Evolutionary conservation across 2,329 filamentous ascomycete genomes (phyloP), one percentile per base, ranked within the genome.

Genomic region (Chaetothyriales sp.): DNA sequence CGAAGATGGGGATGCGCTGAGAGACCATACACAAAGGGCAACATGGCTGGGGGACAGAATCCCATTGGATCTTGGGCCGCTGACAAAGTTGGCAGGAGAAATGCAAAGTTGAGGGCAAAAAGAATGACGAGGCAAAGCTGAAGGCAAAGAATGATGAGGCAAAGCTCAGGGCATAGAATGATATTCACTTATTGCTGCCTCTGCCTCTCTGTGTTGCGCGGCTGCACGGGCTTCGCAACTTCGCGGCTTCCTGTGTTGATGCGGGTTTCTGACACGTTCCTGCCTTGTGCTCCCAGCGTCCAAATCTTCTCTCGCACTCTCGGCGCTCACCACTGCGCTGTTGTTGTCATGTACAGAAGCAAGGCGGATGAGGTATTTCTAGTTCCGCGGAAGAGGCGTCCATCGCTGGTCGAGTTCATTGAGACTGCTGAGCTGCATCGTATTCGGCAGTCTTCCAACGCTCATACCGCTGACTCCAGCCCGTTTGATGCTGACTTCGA

Each of bases 1-100:
- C 0, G 57, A 60, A 6, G 73, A 76, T n/a, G 76, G 81, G 43
- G 73, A 76, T 50, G 64, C 71, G 46, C 67, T 53, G 62, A 72
- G 53, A 69, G 77, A 46, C 69, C 73, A 60, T 68, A 74, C 61
- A 69, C 69, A 22, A 54, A 62, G 69, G 19, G 71, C 70, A 56
- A 66, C 65, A 10, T 73, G 71, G 70, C 56, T 73, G 57, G 70
- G 70, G 4, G 69, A 73, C n/a, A 60, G 63, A n/a, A 63, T 73
- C 49, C 70, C 70, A 20, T 60, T 73, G 57, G 69, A 72, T 62
- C 55, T 70, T 56, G 58, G 63, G 29, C 0, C 68, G 2, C 69
- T 73, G 25, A 67, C 45, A 51, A 47, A 22, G 45, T 54, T 20
- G 7, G 29, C n/a, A 45, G 49, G 49, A 19, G 53, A 49, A 49